Evolutionary conservation across 768 basidiomycete genomes (phyloP).

Genomic region (Holtermannia corniformis): DNA sequence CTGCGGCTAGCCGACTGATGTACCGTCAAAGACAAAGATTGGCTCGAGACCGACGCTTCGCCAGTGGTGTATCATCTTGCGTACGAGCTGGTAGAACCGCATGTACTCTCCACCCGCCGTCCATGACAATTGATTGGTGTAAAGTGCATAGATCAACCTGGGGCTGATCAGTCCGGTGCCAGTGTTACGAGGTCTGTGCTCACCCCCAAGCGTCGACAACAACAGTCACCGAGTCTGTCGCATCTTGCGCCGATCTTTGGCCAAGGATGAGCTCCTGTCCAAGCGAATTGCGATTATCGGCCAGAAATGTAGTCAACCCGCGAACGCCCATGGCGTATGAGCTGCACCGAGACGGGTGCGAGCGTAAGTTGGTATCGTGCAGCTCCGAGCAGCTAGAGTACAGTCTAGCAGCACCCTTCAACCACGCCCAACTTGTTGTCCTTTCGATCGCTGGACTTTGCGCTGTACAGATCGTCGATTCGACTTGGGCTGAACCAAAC

Average conservation of each 20-base stretch:
- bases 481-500: too few relatives aligned
- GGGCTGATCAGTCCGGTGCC: neutral
- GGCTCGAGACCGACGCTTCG: slow-evolving; percentile 34
- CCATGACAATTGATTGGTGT: slow-evolving; percentile 32
- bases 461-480: too few relatives aligned
- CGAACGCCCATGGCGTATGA: slow-evolving; percentile 40
- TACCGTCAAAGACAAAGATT: slow-evolving; percentile 42
- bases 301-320: slow-evolving; percentile 38
- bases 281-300: slow-evolving; percentile 36
- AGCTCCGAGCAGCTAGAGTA: too few relatives aligned
- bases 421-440: too few relatives aligned
- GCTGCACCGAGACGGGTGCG: too few relatives aligned
- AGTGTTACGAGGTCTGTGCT: slow-evolving; percentile 7
- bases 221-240: slow-evolving; percentile 14
- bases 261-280: slow-evolving; percentile 18
- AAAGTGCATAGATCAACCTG: slow-evolving; percentile 39
- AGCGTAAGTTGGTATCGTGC: too few relatives aligned
- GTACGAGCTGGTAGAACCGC: slow-evolving; percentile 28
- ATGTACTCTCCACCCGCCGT: slow-evolving; percentile 40
- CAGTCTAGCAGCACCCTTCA: too few relatives aligned
- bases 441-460: too few relatives aligned
- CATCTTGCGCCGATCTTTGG: slow-evolving; percentile 1
- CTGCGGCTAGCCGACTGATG: neutral
- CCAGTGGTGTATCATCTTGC: slow-evolving; percentile 27
- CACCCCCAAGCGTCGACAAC: slow-evolving; percentile 43